Conservation (phyloP, 139 green algal genomes). For the Coelastrella sp. region DNA sequence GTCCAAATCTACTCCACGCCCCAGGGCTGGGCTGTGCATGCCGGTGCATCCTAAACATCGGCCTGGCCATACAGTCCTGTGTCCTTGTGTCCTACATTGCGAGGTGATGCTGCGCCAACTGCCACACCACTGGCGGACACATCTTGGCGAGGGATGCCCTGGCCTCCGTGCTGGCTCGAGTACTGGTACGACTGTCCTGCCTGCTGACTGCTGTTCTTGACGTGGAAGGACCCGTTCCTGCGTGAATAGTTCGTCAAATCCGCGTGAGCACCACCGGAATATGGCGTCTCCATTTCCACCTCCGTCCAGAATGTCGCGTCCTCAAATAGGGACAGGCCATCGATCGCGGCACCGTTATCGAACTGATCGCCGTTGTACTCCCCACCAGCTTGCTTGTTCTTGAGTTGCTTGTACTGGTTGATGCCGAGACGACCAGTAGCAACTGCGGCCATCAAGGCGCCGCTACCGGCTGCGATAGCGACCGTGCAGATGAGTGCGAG, state of each 20-base stretch:
- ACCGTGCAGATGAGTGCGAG: conserved; percentile 42
- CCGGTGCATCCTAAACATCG: too few species aligned
- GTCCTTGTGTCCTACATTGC: not conserved
- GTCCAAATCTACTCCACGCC: too few species aligned
- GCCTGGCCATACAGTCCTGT: not conserved
- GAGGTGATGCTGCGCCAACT: not conserved
- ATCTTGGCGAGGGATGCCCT: not conserved
- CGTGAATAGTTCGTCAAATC: conserved; percentile 3
- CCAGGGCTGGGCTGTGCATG: too few species aligned
- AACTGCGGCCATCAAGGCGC: not conserved
- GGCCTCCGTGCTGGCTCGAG: not conserved
- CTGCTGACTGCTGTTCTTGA: not conserved
- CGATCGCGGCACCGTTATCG: not conserved
- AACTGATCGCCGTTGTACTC: not conserved
- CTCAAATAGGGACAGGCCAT: conserved; percentile 52
- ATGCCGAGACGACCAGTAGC: not conserved
- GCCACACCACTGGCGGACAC: not conserved
- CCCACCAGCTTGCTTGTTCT: not conserved
- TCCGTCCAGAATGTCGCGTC: conserved; percentile 53
- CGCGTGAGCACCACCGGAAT: not conserved
- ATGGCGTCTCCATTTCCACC: conserved; percentile 21
- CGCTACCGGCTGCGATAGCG: not conserved
- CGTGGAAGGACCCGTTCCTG: conserved; percentile 1
- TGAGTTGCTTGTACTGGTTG: not conserved
- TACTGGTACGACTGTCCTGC: not conserved